A percentile compares a stretch with the other conserved stretches of the same genome.
Conservation (phyloP, 2,329 filamentous ascomycete genomes). For the Biscogniauxia sp. region DNA sequence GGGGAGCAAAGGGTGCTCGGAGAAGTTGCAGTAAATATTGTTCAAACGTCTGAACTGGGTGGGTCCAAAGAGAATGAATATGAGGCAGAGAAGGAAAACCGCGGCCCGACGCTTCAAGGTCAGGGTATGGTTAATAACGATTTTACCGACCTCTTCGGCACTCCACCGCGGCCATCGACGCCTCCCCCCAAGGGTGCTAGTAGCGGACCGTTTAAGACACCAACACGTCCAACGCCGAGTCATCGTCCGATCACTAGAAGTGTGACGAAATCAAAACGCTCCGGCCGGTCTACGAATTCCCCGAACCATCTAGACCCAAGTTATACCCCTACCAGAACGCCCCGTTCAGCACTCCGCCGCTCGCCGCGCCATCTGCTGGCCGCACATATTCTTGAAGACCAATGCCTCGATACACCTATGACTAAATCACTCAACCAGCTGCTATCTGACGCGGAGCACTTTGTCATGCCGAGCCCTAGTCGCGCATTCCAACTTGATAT, state of each 20-base stretch:
- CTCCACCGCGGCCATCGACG: constrained; percentile 50
- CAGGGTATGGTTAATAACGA: constrained; percentile 34
- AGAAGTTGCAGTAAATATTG: constrained; percentile 53
- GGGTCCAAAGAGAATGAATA: constrained; percentile 33
- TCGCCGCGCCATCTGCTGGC: constrained; percentile 36
- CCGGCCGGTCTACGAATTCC: constrained; percentile 43
- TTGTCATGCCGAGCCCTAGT: constrained; percentile 39
- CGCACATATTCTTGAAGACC: constrained; percentile 21
- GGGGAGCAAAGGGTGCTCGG: constrained; percentile 60
- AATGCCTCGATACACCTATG: constrained; percentile 21
- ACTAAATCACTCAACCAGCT: constrained; percentile 56
- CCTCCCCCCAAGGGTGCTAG: constrained; percentile 51
- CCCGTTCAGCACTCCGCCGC: constrained; percentile 36
- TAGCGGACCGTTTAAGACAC: constrained; percentile 56
- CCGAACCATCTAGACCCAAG: constrained; percentile 44
- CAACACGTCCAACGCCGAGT: constrained; percentile 59
- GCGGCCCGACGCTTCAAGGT: constrained; percentile 33
- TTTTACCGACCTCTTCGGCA: constrained; percentile 63
- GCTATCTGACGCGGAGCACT: constrained; percentile 54
- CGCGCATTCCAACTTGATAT: constrained; percentile 44
- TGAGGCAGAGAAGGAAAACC: constrained; percentile 44
- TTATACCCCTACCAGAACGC: constrained; percentile 48
- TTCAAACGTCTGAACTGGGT: constrained; percentile 42
- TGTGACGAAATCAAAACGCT: constrained; percentile 55
- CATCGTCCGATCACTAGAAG: constrained; percentile 62